These are phyloP conservation scores for Collybiopsis confluens DNA, from an alignment of 768 basidiomycete genomes.

Conservation along the genomic window DNA sequence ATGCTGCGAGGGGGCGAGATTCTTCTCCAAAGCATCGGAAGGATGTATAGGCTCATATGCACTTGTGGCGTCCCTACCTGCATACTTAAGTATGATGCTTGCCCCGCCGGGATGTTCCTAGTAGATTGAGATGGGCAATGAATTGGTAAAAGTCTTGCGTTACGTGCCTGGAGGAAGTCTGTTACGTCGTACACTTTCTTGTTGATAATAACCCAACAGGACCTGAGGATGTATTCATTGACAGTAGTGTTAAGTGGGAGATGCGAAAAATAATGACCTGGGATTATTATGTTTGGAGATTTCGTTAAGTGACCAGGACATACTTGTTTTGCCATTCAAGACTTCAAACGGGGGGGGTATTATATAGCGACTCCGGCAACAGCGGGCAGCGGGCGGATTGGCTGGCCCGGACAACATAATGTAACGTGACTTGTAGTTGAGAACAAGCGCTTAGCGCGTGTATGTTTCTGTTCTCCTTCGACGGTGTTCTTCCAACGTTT, in stretches of 20 bases:
- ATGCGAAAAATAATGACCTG: constrained; percentile 11
- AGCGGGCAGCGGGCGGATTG: too few relatives aligned
- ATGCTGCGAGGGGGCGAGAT: constrained; percentile 67
- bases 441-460: too few relatives aligned
- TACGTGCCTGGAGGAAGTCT: constrained; percentile 61
- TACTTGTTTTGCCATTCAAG: too few relatives aligned
- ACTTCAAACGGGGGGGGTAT: too few relatives aligned
- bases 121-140: neutral
- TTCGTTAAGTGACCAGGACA: constrained; percentile 48
- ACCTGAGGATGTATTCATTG: constrained; percentile 45
- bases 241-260: constrained; percentile 8
- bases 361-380: too few relatives aligned
- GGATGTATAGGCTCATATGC: constrained; percentile 84
- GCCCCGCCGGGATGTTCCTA: constrained; percentile 77
- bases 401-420: too few relatives aligned
- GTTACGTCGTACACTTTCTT: constrained; percentile 86
- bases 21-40: constrained; percentile 72
- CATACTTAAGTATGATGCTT: constrained; percentile 78
- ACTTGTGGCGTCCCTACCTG: constrained; percentile 75
- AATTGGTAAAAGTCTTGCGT: neutral
- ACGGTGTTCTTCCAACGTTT: constrained; percentile 5
- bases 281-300: constrained; percentile 55
- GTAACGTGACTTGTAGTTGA: too few relatives aligned
- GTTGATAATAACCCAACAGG: constrained; percentile 82
- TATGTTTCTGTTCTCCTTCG: too few relatives aligned